Evolutionary conservation across 495 filamentous ascomycete species (phyloP).

Genomic region (Staphylotrichum longicolle): DNA sequence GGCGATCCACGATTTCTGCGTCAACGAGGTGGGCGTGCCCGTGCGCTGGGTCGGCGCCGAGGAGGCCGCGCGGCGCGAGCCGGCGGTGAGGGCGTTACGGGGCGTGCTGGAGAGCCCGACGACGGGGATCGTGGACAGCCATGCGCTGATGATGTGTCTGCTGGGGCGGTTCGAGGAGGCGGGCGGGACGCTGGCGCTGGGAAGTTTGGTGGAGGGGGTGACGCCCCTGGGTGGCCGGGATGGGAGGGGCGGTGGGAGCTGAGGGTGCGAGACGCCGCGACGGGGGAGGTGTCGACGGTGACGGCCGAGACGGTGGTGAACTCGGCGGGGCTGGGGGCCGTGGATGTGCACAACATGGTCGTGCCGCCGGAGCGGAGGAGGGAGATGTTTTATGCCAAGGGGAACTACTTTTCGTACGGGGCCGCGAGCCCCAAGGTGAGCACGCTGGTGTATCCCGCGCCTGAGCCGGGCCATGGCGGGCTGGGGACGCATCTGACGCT

Average conservation of each 20-base stretch:
- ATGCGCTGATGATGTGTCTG: slow-evolving; percentile 76
- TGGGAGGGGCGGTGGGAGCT: slow-evolving; percentile 50
- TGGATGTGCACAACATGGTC: slow-evolving; percentile 77
- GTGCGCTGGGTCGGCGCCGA: slow-evolving; percentile 62
- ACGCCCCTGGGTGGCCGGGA: slow-evolving; percentile 55
- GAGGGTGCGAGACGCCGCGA: slow-evolving; percentile 41
- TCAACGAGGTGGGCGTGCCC: slow-evolving; percentile 62
- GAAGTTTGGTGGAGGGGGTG: slow-evolving; percentile 59
- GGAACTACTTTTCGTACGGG: slow-evolving; percentile 88
- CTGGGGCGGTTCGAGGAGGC: slow-evolving; percentile 70
- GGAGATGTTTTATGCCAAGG: slow-evolving; percentile 81
- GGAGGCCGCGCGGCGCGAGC: slow-evolving; percentile 66
- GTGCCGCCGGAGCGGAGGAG: slow-evolving; percentile 57
- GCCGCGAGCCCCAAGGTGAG: slow-evolving; percentile 61
- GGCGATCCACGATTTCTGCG: slow-evolving; percentile 64
- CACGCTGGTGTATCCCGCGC: slow-evolving; percentile 84
- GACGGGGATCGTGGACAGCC: slow-evolving; percentile 90
- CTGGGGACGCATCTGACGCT: slow-evolving; percentile 92
- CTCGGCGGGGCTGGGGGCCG: slow-evolving; percentile 77
- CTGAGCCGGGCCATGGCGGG: slow-evolving; percentile 73
- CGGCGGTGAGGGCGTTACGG: slow-evolving; percentile 66
- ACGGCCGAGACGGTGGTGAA: slow-evolving; percentile 78
- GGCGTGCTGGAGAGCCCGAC: slow-evolving; percentile 78
- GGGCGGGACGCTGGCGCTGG: slow-evolving; percentile 70
- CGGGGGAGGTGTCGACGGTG: slow-evolving; percentile 54